These are phyloP conservation scores for Jatropha multifida DNA, from an alignment of 441 rosid species.

Conservation along the genomic window DNA sequence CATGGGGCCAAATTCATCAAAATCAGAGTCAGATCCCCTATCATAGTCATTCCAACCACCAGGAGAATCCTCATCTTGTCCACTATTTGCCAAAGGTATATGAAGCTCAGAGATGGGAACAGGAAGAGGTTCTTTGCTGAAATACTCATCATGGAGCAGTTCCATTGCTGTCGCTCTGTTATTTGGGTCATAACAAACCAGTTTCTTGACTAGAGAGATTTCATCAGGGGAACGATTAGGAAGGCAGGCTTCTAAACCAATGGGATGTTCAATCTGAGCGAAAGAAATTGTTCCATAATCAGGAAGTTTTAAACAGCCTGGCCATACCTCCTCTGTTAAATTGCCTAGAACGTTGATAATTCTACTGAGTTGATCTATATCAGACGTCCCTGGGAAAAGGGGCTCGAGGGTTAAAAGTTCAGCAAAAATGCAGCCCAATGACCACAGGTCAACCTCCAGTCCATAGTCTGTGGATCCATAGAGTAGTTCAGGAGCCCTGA, in stretches of 20 bases:
- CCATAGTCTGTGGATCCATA: slow-evolving; percentile 84
- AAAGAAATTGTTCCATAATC: slow-evolving; percentile 82
- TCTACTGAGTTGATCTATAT: slow-evolving; percentile 83
- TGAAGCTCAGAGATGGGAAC: slow-evolving; percentile 63
- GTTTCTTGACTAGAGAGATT: slow-evolving; percentile 58
- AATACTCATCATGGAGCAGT: slow-evolving; percentile 69
- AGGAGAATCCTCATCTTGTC: slow-evolving; percentile 65
- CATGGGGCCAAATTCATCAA: slow-evolving; percentile 57
- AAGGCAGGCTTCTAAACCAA: slow-evolving; percentile 60
- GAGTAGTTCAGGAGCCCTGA: slow-evolving; percentile 87
- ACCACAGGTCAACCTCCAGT: slow-evolving; percentile 81
- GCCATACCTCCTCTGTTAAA: slow-evolving; percentile 74
- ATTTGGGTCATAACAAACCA: slow-evolving; percentile 77
- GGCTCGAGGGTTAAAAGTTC: slow-evolving; percentile 78
- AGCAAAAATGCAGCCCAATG: slow-evolving; percentile 84
- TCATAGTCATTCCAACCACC: slow-evolving; percentile 52
- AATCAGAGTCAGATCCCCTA: slow-evolving; percentile 74
- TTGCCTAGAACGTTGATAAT: slow-evolving; percentile 72
- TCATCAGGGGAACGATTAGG: slow-evolving; percentile 50
- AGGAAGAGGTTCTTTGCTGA: slow-evolving; percentile 74
- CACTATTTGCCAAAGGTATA: slow-evolving; percentile 52
- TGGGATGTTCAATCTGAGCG: slow-evolving; percentile 63
- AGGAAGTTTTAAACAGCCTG: slow-evolving; percentile 69
- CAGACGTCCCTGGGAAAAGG: slow-evolving; percentile 83
- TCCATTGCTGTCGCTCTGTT: slow-evolving; percentile 75